A percentile compares a stretch with the other conserved stretches of the same genome.
Evolutionary conservation across 2,329 filamentous ascomycete genomes (phyloP).

Genomic region (Aspergillus sojae): DNA sequence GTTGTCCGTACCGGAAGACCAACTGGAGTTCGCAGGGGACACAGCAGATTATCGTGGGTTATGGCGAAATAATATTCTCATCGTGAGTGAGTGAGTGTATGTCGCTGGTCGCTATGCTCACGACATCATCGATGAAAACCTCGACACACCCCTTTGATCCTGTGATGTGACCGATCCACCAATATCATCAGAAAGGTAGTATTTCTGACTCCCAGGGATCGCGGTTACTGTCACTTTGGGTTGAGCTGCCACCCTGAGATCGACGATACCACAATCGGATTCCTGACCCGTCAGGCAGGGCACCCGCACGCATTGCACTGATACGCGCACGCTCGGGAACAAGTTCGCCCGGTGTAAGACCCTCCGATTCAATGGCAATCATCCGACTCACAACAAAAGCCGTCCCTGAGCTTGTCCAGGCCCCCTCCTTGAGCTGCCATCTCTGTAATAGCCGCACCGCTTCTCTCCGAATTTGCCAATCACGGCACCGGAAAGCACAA

Average conservation of each 20-base stretch:
- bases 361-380: not conserved
- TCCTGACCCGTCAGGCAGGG: not conserved
- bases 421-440: not conserved
- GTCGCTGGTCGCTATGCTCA: not conserved
- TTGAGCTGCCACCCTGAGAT: not conserved
- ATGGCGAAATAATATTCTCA: not conserved
- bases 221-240: not conserved
- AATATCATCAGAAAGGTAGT: not conserved
- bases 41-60: not conserved
- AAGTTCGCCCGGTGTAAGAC: not conserved
- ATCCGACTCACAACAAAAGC: not conserved
- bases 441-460: not conserved
- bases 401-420: not conserved
- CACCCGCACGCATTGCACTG: not conserved
- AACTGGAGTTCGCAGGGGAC: not conserved
- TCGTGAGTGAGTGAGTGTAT: not conserved
- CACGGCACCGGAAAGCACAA: slow-evolving; percentile 35
- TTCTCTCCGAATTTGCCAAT: slow-evolving; percentile 21
- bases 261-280: not conserved
- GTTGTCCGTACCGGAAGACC: not conserved
- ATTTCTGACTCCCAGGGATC: not conserved
- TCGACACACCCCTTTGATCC: not conserved
- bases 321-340: not conserved
- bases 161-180: not conserved
- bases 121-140: not conserved